phyloP scores from a whole-genome alignment of 495 filamentous ascomycete genomes.

The Podospora tetraspora region DNA sequence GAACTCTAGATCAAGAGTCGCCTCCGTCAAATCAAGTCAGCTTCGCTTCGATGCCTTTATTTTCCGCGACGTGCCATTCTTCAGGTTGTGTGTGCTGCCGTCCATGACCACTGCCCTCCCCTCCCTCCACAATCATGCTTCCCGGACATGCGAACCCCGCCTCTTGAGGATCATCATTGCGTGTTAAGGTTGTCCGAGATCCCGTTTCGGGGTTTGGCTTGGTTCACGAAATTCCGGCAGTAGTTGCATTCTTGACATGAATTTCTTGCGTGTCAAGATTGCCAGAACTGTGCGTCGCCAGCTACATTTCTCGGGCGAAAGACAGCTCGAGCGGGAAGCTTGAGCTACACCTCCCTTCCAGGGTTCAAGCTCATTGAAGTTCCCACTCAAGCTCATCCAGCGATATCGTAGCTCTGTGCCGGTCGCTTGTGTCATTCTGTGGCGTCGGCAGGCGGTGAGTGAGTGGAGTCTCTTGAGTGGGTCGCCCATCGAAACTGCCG shows the following conservation, averaged over 20 bases:
- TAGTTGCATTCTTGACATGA: no score
- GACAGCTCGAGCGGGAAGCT: background rate
- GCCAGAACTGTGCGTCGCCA: background rate
- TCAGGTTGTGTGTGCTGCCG: background rate
- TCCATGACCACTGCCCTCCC: background rate
- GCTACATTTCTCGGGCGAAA: background rate
- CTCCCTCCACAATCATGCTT: background rate
- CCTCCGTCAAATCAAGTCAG: slow-evolving; percentile 4
- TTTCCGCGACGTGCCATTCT: background rate
- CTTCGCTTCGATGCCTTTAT: slow-evolving; percentile 1
- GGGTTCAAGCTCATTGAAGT: background rate
- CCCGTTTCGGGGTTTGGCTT: background rate
- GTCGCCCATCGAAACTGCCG: background rate
- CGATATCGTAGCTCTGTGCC: background rate
- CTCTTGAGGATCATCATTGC: background rate
- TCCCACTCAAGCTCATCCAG: background rate
- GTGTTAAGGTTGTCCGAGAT: background rate
- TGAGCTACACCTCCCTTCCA: background rate
- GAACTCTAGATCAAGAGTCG: slow-evolving; percentile 20
- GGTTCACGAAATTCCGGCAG: background rate
- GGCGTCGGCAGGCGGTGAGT: slow-evolving; percentile 3
- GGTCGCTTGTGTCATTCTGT: background rate
- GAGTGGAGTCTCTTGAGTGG: background rate
- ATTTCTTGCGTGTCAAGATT: background rate
- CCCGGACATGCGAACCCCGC: background rate